Base-by-base conservation (phyloP, 73 alveolate genomes). In the Blepharisma stoltei region DNA sequence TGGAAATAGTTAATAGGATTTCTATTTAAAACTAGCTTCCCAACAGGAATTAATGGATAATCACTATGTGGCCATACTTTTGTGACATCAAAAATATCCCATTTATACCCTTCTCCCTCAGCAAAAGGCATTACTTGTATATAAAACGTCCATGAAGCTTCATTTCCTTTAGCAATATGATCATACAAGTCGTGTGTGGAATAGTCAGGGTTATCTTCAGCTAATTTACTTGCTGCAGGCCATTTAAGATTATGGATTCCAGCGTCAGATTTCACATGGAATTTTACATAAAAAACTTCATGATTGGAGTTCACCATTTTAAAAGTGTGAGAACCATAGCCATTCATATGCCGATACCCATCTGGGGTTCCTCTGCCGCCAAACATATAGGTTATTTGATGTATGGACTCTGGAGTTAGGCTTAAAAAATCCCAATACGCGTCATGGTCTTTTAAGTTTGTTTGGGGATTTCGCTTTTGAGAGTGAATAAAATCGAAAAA, bases 291-390 rank as follows among this genome's bases (percentile, higher is more conserved):
- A 80, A 68, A 82, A 54, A 76, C 97, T 60, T 85, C 96, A 5
- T 95, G 96, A 23, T 81, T 55, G 43, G 76, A 81, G 70, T 91
- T 93, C 20, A 93, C 95, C 97, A 95, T 91, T 76, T 90, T 93
- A 84, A 81, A 93, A 60, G 98, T 88, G 54, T 93, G 98, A 41
- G 95, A 85, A 43, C 92, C 79, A 77, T 88, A 93, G 18, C 98
- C 98, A 67, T 93, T 82, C 97, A 91, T 93, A 25, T 83, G 85
- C 78, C 98, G 80, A 86, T 50, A 93, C 20, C 98, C 98, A 86
- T 93, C 89, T 6, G 98, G 98, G 46, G 98, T 93, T 41, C 98
- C 98, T 88, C 98, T 87, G 73, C 91, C 88, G 6, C 94, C 80
- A 83, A 91, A 90, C 55, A 93, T 83, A 54, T 88, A 80, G 27